These are phyloP conservation scores for Carex littledalei DNA, from an alignment of 176 grass and related monocot genomes.

Conservation along the genomic window DNA sequence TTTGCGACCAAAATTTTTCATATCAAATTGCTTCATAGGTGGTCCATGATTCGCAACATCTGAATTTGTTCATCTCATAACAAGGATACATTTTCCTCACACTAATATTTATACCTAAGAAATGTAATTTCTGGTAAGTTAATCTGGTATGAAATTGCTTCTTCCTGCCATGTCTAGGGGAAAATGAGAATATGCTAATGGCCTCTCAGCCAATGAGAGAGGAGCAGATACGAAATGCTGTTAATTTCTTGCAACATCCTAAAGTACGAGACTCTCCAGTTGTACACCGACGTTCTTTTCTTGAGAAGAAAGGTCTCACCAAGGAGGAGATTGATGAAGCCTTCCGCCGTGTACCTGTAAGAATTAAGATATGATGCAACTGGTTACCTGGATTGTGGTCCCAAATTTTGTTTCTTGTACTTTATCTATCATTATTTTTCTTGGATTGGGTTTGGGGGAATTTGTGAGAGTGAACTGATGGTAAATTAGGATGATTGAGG, in stretches of 20 bases:
- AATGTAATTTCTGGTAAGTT: neutral
- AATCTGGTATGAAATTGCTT: neutral
- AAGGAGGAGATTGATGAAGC: slow-evolving; percentile 91
- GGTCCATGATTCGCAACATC: neutral
- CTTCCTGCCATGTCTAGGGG: neutral
- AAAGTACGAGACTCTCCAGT: slow-evolving; percentile 77
- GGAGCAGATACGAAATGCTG: slow-evolving; percentile 85
- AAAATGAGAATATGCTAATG: neutral
- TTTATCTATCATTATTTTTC: neutral
- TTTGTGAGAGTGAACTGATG: neutral
- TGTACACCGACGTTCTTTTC: slow-evolving; percentile 66
- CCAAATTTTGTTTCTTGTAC: neutral
- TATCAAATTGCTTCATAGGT: neutral
- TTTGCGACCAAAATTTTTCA: neutral
- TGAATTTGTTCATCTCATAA: neutral
- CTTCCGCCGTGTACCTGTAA: slow-evolving; percentile 82
- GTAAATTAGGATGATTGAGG: neutral
- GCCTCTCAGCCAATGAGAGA: slow-evolving; percentile 47
- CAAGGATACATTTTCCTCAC: neutral
- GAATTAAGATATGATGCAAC: neutral
- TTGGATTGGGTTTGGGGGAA: neutral
- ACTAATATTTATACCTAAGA: neutral
- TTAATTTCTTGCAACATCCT: slow-evolving; percentile 91
- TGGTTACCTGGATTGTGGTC: neutral
- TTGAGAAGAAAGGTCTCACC: slow-evolving; percentile 87